Evolutionary conservation across 495 filamentous ascomycete genomes (phyloP), one percentile per base, ranked within the genome.

Genomic region (Penicillium pancosmium): DNA sequence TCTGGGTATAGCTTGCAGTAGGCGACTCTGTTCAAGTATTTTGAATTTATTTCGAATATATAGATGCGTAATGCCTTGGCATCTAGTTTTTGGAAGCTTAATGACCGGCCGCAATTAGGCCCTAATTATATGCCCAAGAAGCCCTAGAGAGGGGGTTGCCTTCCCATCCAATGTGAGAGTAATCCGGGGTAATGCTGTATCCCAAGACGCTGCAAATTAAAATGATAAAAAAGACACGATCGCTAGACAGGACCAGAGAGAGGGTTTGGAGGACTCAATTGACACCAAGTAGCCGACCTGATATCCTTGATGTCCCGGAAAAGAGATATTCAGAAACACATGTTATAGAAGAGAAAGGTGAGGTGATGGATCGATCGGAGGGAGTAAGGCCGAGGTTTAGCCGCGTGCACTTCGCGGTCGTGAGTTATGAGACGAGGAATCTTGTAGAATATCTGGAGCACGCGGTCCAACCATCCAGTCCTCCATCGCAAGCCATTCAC

Each of bases 401-500:
- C 67, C 71, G 25, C 70, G 68, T 12, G 75, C 49, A 58, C 73
- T 76, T 35, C 71, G 70, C 13, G 73, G 68, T 50, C 67, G 72
- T 31, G 76, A 75, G 21, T 66, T 64, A 47, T 73, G 72, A 40
- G 77, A 79, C 1, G 74, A 75, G 5, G 77, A 77, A 55, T 78
- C 77, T 34, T 70, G 74, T n/a, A 79, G 64, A n/a, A 65, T 68
- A 62, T 80, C 77, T 18, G 75, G 77, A 31, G 82, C 82, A 59
- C 84, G 75, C 4, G 83, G 80, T 13, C 91, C 92, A 47, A 96
- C 78, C 91, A 96, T 94, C 91, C 92, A 96, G 68, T 96, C 91
- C 71, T 96, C 90, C 91, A 96, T 95, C 9, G 91, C 91, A 34
- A 96, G 75, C 90, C 91, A 95, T 65, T 89, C 84, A 65, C 86